Evolutionary conservation across 805 yeast species (phyloP).

Genomic region (Starmerella ratchasimensis): DNA sequence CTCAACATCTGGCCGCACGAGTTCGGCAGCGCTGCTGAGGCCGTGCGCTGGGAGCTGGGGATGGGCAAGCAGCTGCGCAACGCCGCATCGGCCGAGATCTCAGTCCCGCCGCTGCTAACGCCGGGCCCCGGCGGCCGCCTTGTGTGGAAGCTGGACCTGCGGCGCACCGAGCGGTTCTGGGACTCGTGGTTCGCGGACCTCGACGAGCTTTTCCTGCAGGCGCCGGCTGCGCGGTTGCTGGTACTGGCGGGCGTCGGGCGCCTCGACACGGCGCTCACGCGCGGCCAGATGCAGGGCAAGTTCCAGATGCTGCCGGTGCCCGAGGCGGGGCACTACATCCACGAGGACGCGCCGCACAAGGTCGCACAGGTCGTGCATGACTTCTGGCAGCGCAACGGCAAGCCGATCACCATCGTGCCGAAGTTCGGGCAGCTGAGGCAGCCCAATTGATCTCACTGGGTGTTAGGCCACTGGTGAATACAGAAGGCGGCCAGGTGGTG

Average conservation of each 20-base stretch:
- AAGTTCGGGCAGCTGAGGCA: conserved; percentile 26
- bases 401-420: conserved; percentile 22
- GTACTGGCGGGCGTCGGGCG: conserved; percentile 82
- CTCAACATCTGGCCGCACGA: conserved; percentile 47
- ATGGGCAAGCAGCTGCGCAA: conserved; percentile 40
- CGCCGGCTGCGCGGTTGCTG: conserved; percentile 51
- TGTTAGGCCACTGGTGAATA: too few species aligned
- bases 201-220: conserved; percentile 38
- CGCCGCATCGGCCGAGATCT: conserved; percentile 47
- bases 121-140: conserved; percentile 21
- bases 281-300: conserved; percentile 96
- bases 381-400: conserved; percentile 27
- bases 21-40: conserved; percentile 42
- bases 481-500: too few species aligned
- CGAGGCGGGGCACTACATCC: conserved; percentile 85
- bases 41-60: conserved; percentile 70
- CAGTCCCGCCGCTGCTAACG: conserved; percentile 60
- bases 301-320: conserved; percentile 77
- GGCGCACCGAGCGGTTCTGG: conserved; percentile 59
- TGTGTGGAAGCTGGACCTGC: conserved; percentile 55
- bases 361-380: conserved; percentile 40
- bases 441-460: too few species aligned
- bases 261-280: conserved; percentile 68
- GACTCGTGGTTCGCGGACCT: conserved; percentile 60
- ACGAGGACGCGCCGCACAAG: conserved; percentile 72